These are phyloP conservation scores for Jaapia argillacea DNA, from an alignment of 768 basidiomycete genomes.

Conservation along the genomic window DNA sequence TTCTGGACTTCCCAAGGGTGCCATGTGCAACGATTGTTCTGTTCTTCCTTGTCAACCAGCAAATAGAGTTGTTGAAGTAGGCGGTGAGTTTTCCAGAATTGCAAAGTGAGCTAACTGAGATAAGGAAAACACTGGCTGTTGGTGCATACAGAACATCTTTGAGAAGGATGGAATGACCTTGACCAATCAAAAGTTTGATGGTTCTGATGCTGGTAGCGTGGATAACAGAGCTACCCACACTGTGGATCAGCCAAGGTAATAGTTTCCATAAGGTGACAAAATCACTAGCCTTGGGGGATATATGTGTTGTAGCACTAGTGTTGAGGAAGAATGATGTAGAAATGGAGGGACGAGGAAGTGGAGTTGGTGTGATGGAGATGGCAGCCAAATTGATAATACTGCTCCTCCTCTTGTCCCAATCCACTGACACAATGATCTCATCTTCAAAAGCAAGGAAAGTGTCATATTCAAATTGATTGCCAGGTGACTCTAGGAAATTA, in stretches of 20 bases:
- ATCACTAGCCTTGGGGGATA: slow-evolving; percentile 15
- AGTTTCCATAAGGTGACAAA: slow-evolving; percentile 17
- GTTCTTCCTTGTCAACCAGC: not conserved
- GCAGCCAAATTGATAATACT: not conserved
- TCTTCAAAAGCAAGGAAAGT: not conserved
- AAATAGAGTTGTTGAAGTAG: not conserved
- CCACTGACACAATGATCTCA: not conserved
- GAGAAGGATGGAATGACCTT: slow-evolving; percentile 5
- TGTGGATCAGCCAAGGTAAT: slow-evolving; percentile 12
- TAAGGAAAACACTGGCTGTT: slow-evolving; percentile 5
- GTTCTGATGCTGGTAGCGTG: slow-evolving; percentile 16
- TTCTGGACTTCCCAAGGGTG: not conserved
- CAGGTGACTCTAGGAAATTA: not conserved
- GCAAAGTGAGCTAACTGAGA: slow-evolving; percentile 7
- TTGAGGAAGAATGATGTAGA: too few relatives aligned
- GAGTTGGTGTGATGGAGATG: not conserved
- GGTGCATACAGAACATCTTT: slow-evolving; percentile 13
- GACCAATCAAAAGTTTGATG: slow-evolving; percentile 11
- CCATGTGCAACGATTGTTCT: not conserved
- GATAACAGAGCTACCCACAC: slow-evolving; percentile 18
- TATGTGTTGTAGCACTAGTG: slow-evolving; percentile 16
- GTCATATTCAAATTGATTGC: slow-evolving; percentile 1
- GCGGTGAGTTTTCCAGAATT: not conserved
- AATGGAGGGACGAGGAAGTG: slow-evolving; percentile 5
- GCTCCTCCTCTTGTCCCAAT: not conserved